Evolutionary conservation across 2,329 filamentous ascomycete species (phyloP), one percentile per base, ranked within the genome.

Genomic region (Calonectria multiphialidica): DNA sequence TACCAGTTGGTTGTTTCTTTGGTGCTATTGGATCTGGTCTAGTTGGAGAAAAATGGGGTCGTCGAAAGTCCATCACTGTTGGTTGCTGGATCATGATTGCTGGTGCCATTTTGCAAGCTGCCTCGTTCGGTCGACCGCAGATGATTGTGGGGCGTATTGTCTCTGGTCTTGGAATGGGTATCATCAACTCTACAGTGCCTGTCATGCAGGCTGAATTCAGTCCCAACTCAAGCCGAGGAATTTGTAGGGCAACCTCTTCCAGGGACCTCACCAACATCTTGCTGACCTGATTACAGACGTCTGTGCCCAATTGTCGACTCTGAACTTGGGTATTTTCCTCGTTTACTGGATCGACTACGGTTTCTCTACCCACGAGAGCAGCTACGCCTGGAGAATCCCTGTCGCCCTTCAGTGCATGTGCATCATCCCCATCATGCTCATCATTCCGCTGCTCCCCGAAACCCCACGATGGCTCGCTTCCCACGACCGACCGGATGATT

Each of bases 311-410:
- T 77, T 88, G 5, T 86, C 86, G 0, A 87, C 86, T 1, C 82
- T 88, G 21, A 88, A 87, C 72, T 83, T 87, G 18, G 86, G 84
- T 2, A 86, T 87, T 62, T 82, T 84, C 62, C 74, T 87, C 33
- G 82, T 84, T 2, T 87, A 87, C 72, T 87, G 86, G 85, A 84
- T 87, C 69, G 84, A 87, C 62, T 86, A 86, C 53, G 86, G 78
- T 15, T 82, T 87, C 50, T 83, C 81, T 1, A 79, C 76, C 0
- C 78, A 80, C 1, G 30, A 67, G 0, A 70, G 74, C 1, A 82
- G 81, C 74, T 84, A 82, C 62, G 79, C 83, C 8, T 86, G 84
- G 85, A 75, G 86, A 5, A 70, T 87, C 1, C 85, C 84, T 1
- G 80, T 86, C n/a, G 82, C 83, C 4, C 73, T 87, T 4, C 86